Conservation (phyloP, 2,329 filamentous ascomycete genomes). For the Phoma sp. region DNA sequence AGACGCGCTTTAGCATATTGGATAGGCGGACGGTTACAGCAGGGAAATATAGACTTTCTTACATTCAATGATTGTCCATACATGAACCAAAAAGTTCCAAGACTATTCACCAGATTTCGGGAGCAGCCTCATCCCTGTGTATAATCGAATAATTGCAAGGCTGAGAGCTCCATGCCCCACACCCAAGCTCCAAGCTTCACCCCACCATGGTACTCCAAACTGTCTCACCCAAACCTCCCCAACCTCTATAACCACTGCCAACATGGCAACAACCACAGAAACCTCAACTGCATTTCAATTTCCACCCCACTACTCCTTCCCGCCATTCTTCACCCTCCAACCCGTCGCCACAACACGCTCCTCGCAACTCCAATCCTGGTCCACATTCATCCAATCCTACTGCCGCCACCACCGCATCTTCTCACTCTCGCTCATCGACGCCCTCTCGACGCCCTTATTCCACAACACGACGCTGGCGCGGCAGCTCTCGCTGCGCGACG, state of each 20-base stretch:
- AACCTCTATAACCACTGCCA: neutral
- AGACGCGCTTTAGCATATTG: slow-evolving; percentile 12
- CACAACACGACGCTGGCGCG: slow-evolving; percentile 54
- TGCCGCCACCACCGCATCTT: slow-evolving; percentile 79
- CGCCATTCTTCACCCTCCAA: slow-evolving; percentile 85
- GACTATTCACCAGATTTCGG: no score
- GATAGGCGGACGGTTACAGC: neutral
- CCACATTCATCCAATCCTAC: slow-evolving; percentile 83
- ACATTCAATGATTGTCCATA: neutral
- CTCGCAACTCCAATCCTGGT: slow-evolving; percentile 85
- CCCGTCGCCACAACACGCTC: slow-evolving; percentile 75
- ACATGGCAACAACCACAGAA: slow-evolving; percentile 8
- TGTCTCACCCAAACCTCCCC: neutral
- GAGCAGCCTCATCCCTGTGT: neutral
- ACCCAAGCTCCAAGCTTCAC: slow-evolving; percentile 12
- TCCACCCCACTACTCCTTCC: slow-evolving; percentile 71
- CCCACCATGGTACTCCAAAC: slow-evolving; percentile 1
- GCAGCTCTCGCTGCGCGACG: slow-evolving; percentile 61
- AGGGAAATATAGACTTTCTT: neutral
- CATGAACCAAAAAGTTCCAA: neutral
- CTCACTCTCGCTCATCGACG: slow-evolving; percentile 71
- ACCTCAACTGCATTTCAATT: slow-evolving; percentile 45
- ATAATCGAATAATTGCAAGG: neutral
- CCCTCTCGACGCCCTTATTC: slow-evolving; percentile 63
- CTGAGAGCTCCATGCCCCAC: slow-evolving; percentile 11